Evolutionary conservation across 2,329 filamentous ascomycete species (phyloP).

Genomic region (Venturia nashicola): DNA sequence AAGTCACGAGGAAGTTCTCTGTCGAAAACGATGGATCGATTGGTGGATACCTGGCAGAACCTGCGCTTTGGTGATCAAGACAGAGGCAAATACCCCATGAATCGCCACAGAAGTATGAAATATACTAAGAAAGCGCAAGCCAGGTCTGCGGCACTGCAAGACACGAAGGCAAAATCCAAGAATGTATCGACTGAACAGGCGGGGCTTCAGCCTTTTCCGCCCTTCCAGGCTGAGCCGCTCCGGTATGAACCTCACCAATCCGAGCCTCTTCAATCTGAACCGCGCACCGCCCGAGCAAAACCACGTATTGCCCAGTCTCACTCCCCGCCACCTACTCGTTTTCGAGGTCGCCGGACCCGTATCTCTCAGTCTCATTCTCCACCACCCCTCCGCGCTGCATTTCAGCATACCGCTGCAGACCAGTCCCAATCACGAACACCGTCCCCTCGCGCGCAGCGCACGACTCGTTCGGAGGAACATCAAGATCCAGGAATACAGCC

Average conservation of each 20-base stretch:
- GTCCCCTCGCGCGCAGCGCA: background rate
- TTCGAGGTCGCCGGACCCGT: background rate
- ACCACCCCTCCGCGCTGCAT: background rate
- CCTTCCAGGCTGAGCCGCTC: background rate
- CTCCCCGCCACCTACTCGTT: background rate
- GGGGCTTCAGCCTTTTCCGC: background rate
- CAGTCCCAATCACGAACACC: background rate
- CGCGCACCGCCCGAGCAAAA: background rate
- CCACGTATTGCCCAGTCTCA: background rate
- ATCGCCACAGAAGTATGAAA: background rate
- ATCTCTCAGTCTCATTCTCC: background rate
- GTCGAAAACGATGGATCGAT: background rate
- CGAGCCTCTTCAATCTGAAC: background rate
- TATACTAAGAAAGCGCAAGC: background rate
- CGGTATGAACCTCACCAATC: background rate
- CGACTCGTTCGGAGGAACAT: background rate
- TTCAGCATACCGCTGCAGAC: background rate
- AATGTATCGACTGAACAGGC: background rate
- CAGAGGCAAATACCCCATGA: background rate
- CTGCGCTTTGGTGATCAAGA: background rate
- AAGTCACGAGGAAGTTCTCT: background rate
- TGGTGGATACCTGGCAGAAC: background rate
- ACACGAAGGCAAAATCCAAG: background rate
- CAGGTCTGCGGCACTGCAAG: background rate
- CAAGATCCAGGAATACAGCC: background rate